A percentile compares a stretch with the other conserved stretches of the same genome.
Conservation (phyloP, 106 monocot genomes). For the Phalaenopsis equestris region DNA sequence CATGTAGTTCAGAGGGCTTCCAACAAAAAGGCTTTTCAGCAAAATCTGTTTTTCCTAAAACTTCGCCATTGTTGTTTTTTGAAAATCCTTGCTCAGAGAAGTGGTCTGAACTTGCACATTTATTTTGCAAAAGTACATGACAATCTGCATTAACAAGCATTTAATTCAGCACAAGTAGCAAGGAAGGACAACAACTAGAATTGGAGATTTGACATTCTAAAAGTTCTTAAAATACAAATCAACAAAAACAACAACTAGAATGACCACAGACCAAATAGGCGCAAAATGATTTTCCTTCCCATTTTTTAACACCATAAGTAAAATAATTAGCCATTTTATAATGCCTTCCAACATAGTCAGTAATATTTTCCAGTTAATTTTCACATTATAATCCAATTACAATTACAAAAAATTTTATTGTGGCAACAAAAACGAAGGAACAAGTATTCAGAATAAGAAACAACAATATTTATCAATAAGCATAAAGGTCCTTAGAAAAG, state of each 20-base stretch:
- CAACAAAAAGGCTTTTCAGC: slow-evolving; percentile 13
- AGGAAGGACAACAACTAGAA: background rate
- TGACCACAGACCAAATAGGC: background rate
- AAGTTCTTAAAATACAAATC: background rate
- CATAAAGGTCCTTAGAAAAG: background rate
- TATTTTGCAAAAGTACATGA: slow-evolving; percentile 13
- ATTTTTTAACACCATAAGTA: too few species aligned
- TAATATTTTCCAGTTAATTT: background rate
- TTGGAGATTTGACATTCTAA: background rate
- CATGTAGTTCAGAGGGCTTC: slow-evolving; percentile 18
- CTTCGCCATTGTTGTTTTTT: slow-evolving; percentile 12
- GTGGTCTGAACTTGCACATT: slow-evolving; percentile 7
- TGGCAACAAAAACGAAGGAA: background rate
- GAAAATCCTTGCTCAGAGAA: background rate
- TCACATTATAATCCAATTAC: background rate
- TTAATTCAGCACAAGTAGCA: background rate
- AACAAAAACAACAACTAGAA: background rate
- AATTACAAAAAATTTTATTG: background rate
- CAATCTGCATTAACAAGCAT: slow-evolving; percentile 20
- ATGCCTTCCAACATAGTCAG: background rate
- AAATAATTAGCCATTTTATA: background rate
- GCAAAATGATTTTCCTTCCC: background rate
- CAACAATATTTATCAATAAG: background rate
- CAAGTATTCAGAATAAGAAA: background rate
- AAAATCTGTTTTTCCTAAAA: slow-evolving; percentile 8